phyloP scores from a whole-genome alignment of 1,284 basidiomycete genomes.

The Ceratobasidium sp. region DNA sequence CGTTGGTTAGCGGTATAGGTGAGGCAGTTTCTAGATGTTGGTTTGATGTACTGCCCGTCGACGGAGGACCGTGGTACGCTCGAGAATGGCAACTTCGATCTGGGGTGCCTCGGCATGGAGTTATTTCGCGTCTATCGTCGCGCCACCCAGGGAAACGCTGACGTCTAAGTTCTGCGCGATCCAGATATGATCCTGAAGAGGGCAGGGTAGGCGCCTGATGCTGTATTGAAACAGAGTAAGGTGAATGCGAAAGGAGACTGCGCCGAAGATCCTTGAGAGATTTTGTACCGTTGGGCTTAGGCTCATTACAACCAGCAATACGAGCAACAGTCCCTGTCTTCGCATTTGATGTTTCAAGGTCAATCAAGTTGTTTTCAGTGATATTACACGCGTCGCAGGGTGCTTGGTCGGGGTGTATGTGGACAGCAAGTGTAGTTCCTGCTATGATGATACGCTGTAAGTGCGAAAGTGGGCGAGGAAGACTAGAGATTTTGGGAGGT shows the following conservation, averaged over 20 bases:
- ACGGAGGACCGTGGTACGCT: conserved; percentile 55
- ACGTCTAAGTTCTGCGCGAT: conserved; percentile 45
- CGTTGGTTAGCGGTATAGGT: conserved; percentile 69
- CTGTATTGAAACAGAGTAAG: conserved; percentile 21
- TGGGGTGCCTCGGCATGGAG: conserved; percentile 48
- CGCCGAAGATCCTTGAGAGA: conserved; percentile 22
- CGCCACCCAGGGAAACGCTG: conserved; percentile 44
- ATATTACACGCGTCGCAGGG: conserved; percentile 74
- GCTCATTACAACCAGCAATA: not conserved
- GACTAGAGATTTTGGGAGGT: conserved; percentile 72
- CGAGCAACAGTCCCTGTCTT: not conserved
- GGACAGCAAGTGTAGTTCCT: conserved; percentile 75
- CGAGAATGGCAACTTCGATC: conserved; percentile 47
- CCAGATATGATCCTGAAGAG: conserved; percentile 35
- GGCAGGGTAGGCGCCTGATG: not conserved
- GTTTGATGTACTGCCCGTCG: not conserved
- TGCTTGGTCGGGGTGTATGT: conserved; percentile 69
- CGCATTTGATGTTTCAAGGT: conserved; percentile 4
- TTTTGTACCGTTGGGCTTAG: not conserved
- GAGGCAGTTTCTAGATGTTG: conserved; percentile 10
- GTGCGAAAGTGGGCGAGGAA: conserved; percentile 73
- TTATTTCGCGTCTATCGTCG: conserved; percentile 26
- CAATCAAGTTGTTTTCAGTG: conserved; percentile 66
- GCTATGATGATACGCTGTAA: conserved; percentile 75
- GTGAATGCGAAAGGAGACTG: conserved; percentile 18